Evolutionary conservation across 108 stramenopile genomes (phyloP).

Genomic region (Heterococcus sp.): DNA sequence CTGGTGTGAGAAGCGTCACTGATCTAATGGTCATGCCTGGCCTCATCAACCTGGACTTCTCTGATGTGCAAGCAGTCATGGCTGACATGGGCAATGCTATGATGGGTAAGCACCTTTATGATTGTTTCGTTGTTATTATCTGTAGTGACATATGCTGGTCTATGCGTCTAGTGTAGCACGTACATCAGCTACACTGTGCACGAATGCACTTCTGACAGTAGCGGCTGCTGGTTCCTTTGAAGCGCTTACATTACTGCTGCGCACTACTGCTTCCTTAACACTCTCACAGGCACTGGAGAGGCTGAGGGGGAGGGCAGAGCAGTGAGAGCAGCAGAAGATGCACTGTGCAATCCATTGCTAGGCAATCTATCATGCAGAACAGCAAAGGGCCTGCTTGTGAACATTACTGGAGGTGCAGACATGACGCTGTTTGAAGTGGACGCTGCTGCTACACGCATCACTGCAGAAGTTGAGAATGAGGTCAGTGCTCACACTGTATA

Average conservation of each 20-base stretch:
- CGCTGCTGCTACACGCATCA: conserved; percentile 56
- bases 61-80: conserved; percentile 53
- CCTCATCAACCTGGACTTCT: conserved; percentile 58
- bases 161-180: too few relatives aligned
- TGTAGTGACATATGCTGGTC: too few relatives aligned
- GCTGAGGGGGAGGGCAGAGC: conserved; percentile 55
- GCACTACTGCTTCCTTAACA: too few relatives aligned
- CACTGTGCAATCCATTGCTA: conserved; percentile 46
- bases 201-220: too few relatives aligned
- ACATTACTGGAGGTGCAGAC: conserved; percentile 69
- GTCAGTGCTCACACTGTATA: too few relatives aligned
- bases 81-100: conserved; percentile 58
- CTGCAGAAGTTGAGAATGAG: conserved; percentile 56
- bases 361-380: conserved; percentile 17
- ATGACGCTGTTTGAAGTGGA: conserved; percentile 71
- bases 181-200: too few relatives aligned
- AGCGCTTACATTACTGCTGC: too few relatives aligned
- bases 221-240: too few relatives aligned
- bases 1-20: conserved; percentile 51
- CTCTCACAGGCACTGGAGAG: conserved; percentile 47
- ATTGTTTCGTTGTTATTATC: too few relatives aligned
- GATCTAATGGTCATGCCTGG: conserved; percentile 58
- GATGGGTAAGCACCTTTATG: conserved; percentile 50
- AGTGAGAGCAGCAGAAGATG: conserved; percentile 50
- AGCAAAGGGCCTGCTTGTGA: conserved; percentile 64